phyloP scores from a whole-genome alignment of 2,329 filamentous ascomycete species.

The Davidsoniella neocaledoniae region DNA sequence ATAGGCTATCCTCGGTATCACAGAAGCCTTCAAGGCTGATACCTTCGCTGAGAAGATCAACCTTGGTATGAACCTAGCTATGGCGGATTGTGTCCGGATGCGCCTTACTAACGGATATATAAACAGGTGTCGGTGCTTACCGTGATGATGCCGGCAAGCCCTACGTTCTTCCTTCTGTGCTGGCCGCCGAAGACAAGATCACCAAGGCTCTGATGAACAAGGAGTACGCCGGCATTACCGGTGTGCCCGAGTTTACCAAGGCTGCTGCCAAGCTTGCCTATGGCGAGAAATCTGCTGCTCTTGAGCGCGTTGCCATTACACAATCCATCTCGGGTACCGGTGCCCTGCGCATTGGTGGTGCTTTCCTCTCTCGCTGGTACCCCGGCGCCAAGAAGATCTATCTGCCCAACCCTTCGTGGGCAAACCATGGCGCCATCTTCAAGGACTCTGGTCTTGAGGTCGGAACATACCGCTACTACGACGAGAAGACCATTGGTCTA shows the following conservation, averaged over 20 bases:
- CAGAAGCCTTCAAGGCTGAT: conserved; percentile 98
- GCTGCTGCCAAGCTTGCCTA: conserved; percentile 85
- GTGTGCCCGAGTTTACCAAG: conserved; percentile 84
- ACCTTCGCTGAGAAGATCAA: conserved; percentile 93
- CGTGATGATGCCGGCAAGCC: conserved; percentile 96
- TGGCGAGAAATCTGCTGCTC: conserved; percentile 58
- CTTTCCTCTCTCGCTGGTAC: conserved; percentile 84
- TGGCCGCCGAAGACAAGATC: conserved; percentile 73
- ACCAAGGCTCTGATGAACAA: conserved; percentile 70
- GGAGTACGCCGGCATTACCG: conserved; percentile 96
- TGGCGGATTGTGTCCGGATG: neutral
- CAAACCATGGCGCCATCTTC: conserved; percentile 96
- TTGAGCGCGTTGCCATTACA: conserved; percentile 74
- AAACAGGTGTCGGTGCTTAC: conserved; percentile 80
- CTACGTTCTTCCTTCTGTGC: conserved; percentile 89
- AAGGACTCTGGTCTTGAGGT: conserved; percentile 80
- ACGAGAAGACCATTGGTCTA: conserved; percentile 94
- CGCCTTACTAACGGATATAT: conserved; percentile 10
- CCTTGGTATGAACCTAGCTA: conserved; percentile 43
- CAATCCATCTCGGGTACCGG: conserved; percentile 98
- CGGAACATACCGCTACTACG: conserved; percentile 95
- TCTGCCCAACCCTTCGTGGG: conserved; percentile 92
- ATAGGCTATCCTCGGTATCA: conserved; percentile 79
- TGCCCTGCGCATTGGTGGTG: conserved; percentile 83
- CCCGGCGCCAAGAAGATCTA: conserved; percentile 89